phyloP scores from a whole-genome alignment of 2,329 filamentous ascomycete genomes.

The Fusarium humuli region DNA sequence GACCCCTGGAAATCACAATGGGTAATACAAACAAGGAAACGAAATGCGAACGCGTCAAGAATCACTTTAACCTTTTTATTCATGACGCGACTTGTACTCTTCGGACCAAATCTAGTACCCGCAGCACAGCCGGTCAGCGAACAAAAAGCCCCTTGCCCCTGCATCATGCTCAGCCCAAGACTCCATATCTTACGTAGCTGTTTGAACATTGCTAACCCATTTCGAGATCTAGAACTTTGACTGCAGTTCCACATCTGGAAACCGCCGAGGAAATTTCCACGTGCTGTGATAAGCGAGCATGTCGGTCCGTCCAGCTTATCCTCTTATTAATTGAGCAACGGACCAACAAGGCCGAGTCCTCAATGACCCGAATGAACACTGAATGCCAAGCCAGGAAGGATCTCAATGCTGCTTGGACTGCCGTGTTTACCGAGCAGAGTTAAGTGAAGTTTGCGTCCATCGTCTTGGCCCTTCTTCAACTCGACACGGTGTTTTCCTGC shows the following conservation, averaged over 20 bases:
- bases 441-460: neutral
- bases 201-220: no score
- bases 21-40: neutral
- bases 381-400: conserved; percentile 19
- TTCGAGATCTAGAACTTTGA: neutral
- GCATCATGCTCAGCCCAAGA: neutral
- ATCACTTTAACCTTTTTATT: neutral
- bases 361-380: neutral
- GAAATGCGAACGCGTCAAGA: neutral
- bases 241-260: neutral
- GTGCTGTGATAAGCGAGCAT: neutral
- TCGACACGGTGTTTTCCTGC: conserved; percentile 9
- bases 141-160: neutral
- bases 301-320: neutral
- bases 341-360: neutral
- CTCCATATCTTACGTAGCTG: neutral
- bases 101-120: neutral
- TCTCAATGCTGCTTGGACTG: conserved; percentile 4
- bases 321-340: neutral
- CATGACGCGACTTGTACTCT: neutral
- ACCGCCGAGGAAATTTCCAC: neutral
- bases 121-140: neutral
- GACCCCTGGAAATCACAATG: neutral
- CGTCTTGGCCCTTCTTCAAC: neutral
- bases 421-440: neutral